These are phyloP conservation scores for Straminergon stramineum DNA, from an alignment of 225 moss, liverwort and hornwort species.

Conservation along the genomic window DNA sequence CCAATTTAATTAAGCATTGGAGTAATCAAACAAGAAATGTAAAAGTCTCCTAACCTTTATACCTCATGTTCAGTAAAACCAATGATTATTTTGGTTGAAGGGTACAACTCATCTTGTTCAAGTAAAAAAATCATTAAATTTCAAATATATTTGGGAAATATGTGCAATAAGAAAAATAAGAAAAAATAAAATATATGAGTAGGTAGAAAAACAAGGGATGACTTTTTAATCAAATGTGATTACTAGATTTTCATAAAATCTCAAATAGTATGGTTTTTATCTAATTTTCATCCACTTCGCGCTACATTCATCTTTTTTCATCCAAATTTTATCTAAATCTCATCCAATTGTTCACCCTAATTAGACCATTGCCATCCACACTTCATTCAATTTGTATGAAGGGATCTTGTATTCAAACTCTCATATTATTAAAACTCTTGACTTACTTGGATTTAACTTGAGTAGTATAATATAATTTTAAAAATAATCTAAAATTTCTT, in stretches of 20 bases:
- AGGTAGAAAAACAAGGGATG: neutral
- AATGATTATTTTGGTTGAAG: neutral
- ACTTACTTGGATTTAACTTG: neutral
- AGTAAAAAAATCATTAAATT: neutral
- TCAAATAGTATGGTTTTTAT: neutral
- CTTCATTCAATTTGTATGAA: neutral
- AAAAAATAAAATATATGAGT: fast-evolving
- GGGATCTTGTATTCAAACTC: neutral
- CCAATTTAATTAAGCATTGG: neutral
- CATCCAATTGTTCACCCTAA: neutral
- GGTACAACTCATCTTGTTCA: too few species aligned
- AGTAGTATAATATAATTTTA: too few species aligned
- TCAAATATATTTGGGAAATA: neutral
- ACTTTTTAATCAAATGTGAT: neutral
- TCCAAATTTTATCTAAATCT: neutral
- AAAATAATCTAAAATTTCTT: too few species aligned
- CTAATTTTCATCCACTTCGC: neutral
- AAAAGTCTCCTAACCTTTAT: neutral
- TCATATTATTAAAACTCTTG: neutral
- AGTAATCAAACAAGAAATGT: neutral
- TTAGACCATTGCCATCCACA: neutral
- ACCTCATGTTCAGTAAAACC: neutral
- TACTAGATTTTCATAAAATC: neutral
- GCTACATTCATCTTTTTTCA: neutral
- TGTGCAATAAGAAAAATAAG: too few species aligned